These are phyloP conservation scores for Pythium aristosporum DNA, from an alignment of 352 stramenopile genomes.

Conservation along the genomic window DNA sequence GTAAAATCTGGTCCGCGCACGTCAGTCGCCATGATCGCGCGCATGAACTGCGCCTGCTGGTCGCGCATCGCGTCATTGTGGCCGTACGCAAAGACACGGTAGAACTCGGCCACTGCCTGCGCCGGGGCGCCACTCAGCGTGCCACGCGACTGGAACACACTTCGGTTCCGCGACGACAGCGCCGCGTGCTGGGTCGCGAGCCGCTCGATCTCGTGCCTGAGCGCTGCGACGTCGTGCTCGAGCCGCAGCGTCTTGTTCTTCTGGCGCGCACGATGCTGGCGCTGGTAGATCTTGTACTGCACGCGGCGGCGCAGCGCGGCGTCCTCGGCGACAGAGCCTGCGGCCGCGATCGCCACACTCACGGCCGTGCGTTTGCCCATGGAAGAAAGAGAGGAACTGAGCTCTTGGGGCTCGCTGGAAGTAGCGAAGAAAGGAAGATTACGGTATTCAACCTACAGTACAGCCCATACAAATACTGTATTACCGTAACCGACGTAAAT, in stretches of 20 bases:
- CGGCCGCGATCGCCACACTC: conserved; percentile 2
- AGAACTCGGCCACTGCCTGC: conserved; percentile 42
- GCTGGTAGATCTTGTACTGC: conserved; percentile 68
- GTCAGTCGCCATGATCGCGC: conserved; percentile 44
- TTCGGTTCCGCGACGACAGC: neutral
- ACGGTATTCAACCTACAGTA: too few species aligned
- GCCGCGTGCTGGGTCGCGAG: neutral
- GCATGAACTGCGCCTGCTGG: conserved; percentile 42
- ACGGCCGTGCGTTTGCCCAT: conserved; percentile 11
- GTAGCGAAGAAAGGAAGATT: too few species aligned
- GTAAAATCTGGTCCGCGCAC: conserved; percentile 45
- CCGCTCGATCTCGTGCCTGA: neutral
- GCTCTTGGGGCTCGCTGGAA: too few species aligned
- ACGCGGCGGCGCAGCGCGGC: conserved; percentile 25
- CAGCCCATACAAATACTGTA: too few species aligned
- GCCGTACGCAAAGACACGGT: conserved; percentile 31
- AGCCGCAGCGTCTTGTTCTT: conserved; percentile 38
- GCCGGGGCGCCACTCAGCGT: conserved; percentile 8
- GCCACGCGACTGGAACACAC: conserved; percentile 16
- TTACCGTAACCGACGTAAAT: too few species aligned
- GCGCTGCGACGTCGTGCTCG: conserved; percentile 1
- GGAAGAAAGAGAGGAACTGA: too few species aligned
- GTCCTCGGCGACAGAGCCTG: neutral
- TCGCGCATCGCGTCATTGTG: conserved; percentile 23
- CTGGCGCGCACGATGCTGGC: conserved; percentile 38